These are phyloP conservation scores for Solanum paucissectum DNA, from an alignment of 257 asterid species.

Conservation along the genomic window DNA sequence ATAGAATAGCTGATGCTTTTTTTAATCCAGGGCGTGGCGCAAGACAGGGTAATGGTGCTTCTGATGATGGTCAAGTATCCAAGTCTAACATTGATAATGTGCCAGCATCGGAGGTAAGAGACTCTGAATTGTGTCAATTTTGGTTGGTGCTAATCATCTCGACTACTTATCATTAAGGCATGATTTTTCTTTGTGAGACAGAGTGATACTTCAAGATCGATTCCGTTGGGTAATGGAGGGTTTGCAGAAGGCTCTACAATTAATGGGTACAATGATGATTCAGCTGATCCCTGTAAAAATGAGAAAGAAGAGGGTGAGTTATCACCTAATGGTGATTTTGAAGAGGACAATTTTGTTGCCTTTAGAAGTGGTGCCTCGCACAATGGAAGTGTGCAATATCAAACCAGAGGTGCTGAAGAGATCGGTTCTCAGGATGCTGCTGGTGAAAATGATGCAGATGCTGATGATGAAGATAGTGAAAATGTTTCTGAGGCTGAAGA, in stretches of 20 bases:
- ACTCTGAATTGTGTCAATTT: slow-evolving; percentile 1
- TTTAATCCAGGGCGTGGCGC: slow-evolving; percentile 35
- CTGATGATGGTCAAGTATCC: slow-evolving; percentile 31
- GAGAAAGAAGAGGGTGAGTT: slow-evolving; percentile 97
- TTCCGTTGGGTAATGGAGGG: slow-evolving; percentile 40
- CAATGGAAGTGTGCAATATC: slow-evolving; percentile 37
- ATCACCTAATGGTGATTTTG: slow-evolving; percentile 74
- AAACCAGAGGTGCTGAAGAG: slow-evolving; percentile 37
- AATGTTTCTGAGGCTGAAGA: slow-evolving; percentile 75
- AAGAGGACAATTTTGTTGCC: slow-evolving; percentile 67
- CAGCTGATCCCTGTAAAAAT: slow-evolving; percentile 49
- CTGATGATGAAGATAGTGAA: slow-evolving; percentile 82
- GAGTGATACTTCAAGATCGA: slow-evolving; percentile 39
- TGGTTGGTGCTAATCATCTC: neutral
- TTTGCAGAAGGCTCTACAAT: slow-evolving; percentile 34
- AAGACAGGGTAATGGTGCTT: slow-evolving; percentile 36
- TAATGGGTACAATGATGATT: slow-evolving; percentile 33
- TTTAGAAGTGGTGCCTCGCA: slow-evolving; percentile 32
- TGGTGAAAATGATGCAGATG: slow-evolving; percentile 72
- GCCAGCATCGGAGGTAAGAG: slow-evolving; percentile 49
- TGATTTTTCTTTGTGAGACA: slow-evolving; percentile 1
- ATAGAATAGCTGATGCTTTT: slow-evolving; percentile 7
- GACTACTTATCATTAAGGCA: neutral
- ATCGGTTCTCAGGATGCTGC: slow-evolving; percentile 39
- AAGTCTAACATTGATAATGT: slow-evolving; percentile 35